Base-by-base conservation (phyloP, 768 basidiomycete species). In the Leccinum ochraceum region DNA sequence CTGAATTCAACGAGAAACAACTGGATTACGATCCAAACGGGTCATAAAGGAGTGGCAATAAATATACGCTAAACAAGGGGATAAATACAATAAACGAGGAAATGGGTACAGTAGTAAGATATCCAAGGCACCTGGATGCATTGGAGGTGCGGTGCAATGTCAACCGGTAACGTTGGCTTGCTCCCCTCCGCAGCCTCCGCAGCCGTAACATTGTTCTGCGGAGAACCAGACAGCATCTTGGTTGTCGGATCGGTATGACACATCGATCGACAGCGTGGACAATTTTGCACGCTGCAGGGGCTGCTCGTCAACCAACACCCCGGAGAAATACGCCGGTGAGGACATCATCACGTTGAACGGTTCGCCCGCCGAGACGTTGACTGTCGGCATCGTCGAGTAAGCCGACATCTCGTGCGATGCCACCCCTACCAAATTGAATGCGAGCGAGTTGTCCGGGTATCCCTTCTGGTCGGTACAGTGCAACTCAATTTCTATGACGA, bases 361-460 rank as follows among this genome's bases (percentile, higher is more conserved):
- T 4, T 79, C 77, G 13, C 77, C 80, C 3, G 80, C 78, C 0
- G 93, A 93, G 39, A 90, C 73, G 65, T 94, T 94, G 72, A 93
- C 80, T 6, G 83, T 83, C 10, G 86, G 83, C 16, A 90, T 80
- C 39, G 81, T 70, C 13, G 70, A 54, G 11, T 74, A 70, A 6
- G 77, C 65, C 50, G 85, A 84, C 59, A 95, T 75, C 58, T 94
- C 88, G 69, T 93, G 86, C 20, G 77, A 71, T 3, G 90, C 85
- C 36, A 94, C 76, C 53, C 4, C 26, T 26, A 88, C 79, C 32
- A 95, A 66, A 67, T 81, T 79, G 71, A 96, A 94, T 11, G 80
- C 77, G 28, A 88, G 72, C 17, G 73, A 74, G 8, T 76, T 75
- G 42, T 88, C 86, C 11, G 83, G 83, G 67, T 88, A 93, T 6